Conservation (phyloP, 2,329 filamentous ascomycete species). For the Pseudogymnoascus sp. region DNA sequence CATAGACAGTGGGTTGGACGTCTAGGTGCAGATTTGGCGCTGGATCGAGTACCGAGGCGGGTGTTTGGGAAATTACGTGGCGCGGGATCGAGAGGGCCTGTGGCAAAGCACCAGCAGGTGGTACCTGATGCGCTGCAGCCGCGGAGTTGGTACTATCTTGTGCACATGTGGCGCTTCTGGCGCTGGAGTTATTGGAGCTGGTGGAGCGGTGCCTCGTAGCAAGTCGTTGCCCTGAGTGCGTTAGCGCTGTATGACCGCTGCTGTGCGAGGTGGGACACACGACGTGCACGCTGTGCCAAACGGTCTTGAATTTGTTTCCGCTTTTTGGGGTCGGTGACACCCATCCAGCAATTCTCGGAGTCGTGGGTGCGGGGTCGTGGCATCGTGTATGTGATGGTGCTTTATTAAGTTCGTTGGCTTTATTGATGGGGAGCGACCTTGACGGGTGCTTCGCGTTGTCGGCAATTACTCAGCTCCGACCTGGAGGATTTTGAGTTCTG, state of each 20-base stretch:
- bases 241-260: not conserved
- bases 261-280: conserved; percentile 13
- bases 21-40: not conserved
- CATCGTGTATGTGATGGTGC: not conserved
- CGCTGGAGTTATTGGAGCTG: not conserved
- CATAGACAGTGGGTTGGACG: conserved; percentile 12
- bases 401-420: not conserved
- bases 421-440: not conserved
- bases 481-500: not conserved
- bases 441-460: not conserved
- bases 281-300: conserved; percentile 19
- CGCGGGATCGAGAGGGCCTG: not conserved
- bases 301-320: conserved; percentile 21
- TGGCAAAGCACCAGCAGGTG: not conserved
- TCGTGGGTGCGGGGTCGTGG: not conserved
- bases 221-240: not conserved
- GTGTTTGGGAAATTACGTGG: not conserved
- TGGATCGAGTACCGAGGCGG: not conserved
- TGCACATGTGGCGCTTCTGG: too few relatives aligned
- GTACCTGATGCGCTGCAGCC: not conserved
- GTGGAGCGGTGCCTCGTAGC: not conserved
- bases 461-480: not conserved
- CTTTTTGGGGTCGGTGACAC: conserved; percentile 16
- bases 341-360: conserved; percentile 16
- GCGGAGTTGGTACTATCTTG: not conserved